Percentiles rank a stretch among this genome's conserved stretches.
phyloP scores from a whole-genome alignment of 2,329 filamentous ascomycete species.

The Aspergillus neotritici region DNA sequence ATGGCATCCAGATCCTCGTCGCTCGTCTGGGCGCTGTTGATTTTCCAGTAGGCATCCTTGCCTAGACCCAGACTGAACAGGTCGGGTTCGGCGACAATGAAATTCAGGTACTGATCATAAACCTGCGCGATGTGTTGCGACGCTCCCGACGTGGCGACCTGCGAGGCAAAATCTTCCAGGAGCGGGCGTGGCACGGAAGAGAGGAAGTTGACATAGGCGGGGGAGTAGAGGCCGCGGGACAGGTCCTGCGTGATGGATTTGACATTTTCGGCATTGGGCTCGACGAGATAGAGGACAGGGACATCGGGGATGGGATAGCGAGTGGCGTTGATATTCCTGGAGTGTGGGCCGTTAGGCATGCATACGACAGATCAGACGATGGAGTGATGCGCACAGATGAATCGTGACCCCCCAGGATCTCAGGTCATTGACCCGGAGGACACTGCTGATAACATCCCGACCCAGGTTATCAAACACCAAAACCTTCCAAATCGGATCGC shows the following conservation, averaged over 20 bases:
- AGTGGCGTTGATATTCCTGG: slow-evolving; percentile 67
- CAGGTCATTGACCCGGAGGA: slow-evolving; percentile 87
- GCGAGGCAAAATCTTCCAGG: slow-evolving; percentile 87
- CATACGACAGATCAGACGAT: slow-evolving; percentile 12
- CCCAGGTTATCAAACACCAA: slow-evolving; percentile 90
- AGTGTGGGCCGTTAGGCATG: slow-evolving; percentile 13
- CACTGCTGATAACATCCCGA: slow-evolving; percentile 93
- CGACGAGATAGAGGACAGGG: slow-evolving; percentile 91
- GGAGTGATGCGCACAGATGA: slow-evolving; percentile 62
- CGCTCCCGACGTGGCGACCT: slow-evolving; percentile 77
- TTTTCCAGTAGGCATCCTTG: slow-evolving; percentile 89
- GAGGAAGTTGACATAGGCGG: slow-evolving; percentile 94
- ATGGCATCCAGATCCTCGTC: slow-evolving; percentile 84
- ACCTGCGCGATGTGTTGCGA: slow-evolving; percentile 87
- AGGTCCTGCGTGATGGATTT: slow-evolving; percentile 79
- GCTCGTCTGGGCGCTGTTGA: slow-evolving; percentile 86
- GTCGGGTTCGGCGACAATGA: slow-evolving; percentile 91
- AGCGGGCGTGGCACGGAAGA: slow-evolving; percentile 85
- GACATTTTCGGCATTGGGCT: slow-evolving; percentile 76
- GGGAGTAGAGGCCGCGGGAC: slow-evolving; percentile 79
- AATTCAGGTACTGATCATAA: slow-evolving; percentile 96
- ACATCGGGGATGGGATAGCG: slow-evolving; percentile 93
- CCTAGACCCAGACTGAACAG: slow-evolving; percentile 91
- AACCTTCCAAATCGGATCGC: slow-evolving; percentile 96
- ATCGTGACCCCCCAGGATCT: slow-evolving; percentile 93